Evolutionary conservation across 352 stramenopile species (phyloP).

Genomic region (Thalassiosira mediterranea): DNA sequence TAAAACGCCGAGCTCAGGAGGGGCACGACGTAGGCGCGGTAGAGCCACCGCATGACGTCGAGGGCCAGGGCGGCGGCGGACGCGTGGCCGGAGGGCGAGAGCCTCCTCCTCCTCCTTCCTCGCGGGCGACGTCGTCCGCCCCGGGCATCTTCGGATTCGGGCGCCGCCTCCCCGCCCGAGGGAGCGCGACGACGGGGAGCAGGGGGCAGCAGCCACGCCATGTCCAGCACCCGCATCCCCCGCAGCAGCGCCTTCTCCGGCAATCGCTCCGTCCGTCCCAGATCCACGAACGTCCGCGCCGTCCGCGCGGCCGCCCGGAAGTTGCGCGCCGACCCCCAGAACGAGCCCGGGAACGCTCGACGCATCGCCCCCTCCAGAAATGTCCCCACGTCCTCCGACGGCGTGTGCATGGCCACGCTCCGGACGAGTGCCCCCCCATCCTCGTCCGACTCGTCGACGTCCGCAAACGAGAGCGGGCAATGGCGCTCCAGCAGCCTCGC

Average conservation of each 20-base stretch:
- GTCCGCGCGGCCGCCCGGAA: constrained; percentile 51
- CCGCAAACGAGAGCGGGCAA: background rate
- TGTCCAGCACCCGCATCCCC: constrained; percentile 66
- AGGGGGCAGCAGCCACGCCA: constrained; percentile 65
- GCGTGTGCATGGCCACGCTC: constrained; percentile 49
- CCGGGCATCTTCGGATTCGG: background rate
- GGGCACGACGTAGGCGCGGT: constrained; percentile 75
- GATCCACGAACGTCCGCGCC: constrained; percentile 65
- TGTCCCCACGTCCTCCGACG: constrained; percentile 46
- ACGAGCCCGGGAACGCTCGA: constrained; percentile 61
- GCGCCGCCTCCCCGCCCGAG: no score
- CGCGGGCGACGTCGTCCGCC: no score
- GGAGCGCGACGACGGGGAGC: no score
- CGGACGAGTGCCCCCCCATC: constrained; percentile 28
- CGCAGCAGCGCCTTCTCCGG: constrained; percentile 70
- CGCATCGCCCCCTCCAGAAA: constrained; percentile 64
- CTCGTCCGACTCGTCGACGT: background rate
- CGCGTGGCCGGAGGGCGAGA: constrained; percentile 58
- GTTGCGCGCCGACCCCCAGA: constrained; percentile 78
- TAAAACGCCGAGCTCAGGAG: constrained; percentile 80
- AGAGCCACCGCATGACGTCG: constrained; percentile 73
- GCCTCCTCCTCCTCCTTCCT: constrained; percentile 18
- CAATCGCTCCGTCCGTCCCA: constrained; percentile 66
- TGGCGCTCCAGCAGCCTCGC: constrained; percentile 30
- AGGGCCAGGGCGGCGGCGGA: constrained; percentile 37